Evolutionary conservation across 352 stramenopile genomes (phyloP), one percentile per base, ranked within the genome.

Genomic region (Globisporangium heterothallicum): DNA sequence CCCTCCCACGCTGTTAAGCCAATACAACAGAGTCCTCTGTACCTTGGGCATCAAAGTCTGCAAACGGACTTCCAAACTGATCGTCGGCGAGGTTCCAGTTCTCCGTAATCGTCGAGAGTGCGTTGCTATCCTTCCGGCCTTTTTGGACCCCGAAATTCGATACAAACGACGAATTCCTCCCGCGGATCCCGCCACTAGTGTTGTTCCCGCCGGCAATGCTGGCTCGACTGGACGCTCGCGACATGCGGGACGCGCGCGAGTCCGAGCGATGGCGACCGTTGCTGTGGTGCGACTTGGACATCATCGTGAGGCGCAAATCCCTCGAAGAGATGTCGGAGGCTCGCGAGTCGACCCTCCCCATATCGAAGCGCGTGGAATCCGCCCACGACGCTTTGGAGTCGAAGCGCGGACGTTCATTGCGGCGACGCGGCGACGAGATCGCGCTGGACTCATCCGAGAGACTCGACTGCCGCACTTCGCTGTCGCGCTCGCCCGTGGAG

Each of bases 341-440:
- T 27, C 81, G 80, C 43, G 80, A 92, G 59, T 94, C 83, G 6
- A 73, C 77, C 25, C 83, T 73, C 4, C 79, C 79, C 77, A 91
- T 87, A 62, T 94, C 83, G 40, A 94, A 90, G 22, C 83, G 78
- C 59, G 83, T 94, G 38, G 83, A 94, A 52, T 94, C 83, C 9
- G 80, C 80, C 78, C 80, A 94, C 41, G 83, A 94, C 18, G 76
- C 83, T 24, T 78, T 78, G 25, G 83, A 94, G 58, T 93, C 83
- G 59, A 93, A 93, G 19, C 83, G 68, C 48, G 78, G 79, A 1
- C 82, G 77, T 16, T 82, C 53, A 30, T 71, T 60, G 3, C 70
- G 64, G 12, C 68, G 63, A 19, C 55, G 69, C 22, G 79, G 70
- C 18, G 78, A 86, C 35, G 74, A 86, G 24, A 68, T 27, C 18